Percentiles rank a stretch among this genome's conserved stretches.
Conservation (phyloP, 768 basidiomycete genomes). For the Tylopilus subfusipes region DNA sequence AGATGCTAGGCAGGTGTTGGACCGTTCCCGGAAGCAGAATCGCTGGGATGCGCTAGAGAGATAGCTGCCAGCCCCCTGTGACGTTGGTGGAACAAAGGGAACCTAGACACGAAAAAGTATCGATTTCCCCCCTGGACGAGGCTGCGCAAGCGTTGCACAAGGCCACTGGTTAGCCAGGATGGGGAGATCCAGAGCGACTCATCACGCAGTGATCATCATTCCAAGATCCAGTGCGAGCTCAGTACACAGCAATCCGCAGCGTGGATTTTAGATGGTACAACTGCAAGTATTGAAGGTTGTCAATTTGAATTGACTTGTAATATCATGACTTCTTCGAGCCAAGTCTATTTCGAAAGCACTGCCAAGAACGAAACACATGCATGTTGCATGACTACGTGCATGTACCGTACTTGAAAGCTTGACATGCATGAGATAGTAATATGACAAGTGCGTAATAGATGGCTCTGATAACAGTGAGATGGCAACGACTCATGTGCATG, state of each 20-base stretch:
- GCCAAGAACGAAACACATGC: not conserved
- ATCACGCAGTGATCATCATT: not conserved
- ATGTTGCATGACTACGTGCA: constrained; percentile 1
- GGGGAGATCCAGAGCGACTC: not conserved
- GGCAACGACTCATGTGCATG: constrained; percentile 18
- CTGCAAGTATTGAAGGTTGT: too few species aligned
- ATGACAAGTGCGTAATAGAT: constrained; percentile 1
- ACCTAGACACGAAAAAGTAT: not conserved
- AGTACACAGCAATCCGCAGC: constrained; percentile 8
- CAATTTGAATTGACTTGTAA: not conserved
- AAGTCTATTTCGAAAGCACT: not conserved
- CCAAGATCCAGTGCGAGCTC: not conserved
- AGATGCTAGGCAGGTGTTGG: not conserved
- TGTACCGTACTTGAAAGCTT: not conserved
- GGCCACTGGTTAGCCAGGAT: not conserved
- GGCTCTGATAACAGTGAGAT: constrained; percentile 1
- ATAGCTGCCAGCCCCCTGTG: not conserved
- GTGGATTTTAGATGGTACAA: constrained; percentile 3
- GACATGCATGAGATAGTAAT: not conserved
- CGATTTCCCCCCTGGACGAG: not conserved
- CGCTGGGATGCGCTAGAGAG: too few species aligned
- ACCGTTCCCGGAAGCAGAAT: not conserved
- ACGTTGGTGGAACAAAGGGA: not conserved
- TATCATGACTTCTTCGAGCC: not conserved
- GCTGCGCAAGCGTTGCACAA: not conserved